Evolutionary conservation across 2,329 filamentous ascomycete species (phyloP).

Genomic region (Rachicladosporium sp.): DNA sequence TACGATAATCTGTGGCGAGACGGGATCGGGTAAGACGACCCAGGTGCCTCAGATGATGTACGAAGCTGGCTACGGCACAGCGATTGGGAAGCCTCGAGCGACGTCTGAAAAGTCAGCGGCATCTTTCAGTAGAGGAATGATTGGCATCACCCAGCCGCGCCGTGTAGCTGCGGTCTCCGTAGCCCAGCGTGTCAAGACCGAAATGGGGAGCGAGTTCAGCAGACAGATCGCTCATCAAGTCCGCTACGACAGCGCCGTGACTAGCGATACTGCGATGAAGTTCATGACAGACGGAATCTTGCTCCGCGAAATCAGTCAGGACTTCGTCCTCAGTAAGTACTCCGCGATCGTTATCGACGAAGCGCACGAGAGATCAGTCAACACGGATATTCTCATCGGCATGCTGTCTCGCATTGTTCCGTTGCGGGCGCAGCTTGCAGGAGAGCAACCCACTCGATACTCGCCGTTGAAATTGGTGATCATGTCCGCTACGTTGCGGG

Average conservation of each 20-base stretch:
- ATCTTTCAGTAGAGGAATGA: constrained; percentile 65
- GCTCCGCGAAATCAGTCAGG: constrained; percentile 77
- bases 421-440: constrained; percentile 60
- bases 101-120: constrained; percentile 26
- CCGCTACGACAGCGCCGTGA: constrained; percentile 77
- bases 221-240: constrained; percentile 78
- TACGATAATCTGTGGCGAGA: constrained; percentile 86
- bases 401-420: constrained; percentile 91
- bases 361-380: constrained; percentile 91
- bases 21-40: constrained; percentile 94
- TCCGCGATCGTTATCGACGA: constrained; percentile 92
- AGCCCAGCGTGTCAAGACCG: constrained; percentile 79
- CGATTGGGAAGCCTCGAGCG: constrained; percentile 37
- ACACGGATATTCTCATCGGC: constrained; percentile 95
- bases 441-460: constrained; percentile 55
- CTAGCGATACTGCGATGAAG: constrained; percentile 76
- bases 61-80: constrained; percentile 80
- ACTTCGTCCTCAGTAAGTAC: constrained; percentile 80
- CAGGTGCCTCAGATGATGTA: constrained; percentile 94
- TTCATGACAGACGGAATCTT: constrained; percentile 99
- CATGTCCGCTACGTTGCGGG: constrained; percentile 91
- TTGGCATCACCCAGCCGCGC: constrained; percentile 87
- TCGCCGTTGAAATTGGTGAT: constrained; percentile 83
- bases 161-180: constrained; percentile 94
- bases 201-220: constrained; percentile 61